Evolutionary conservation across 73 alveolate genomes (phyloP).

Genomic region (Durusdinium trenchii): DNA sequence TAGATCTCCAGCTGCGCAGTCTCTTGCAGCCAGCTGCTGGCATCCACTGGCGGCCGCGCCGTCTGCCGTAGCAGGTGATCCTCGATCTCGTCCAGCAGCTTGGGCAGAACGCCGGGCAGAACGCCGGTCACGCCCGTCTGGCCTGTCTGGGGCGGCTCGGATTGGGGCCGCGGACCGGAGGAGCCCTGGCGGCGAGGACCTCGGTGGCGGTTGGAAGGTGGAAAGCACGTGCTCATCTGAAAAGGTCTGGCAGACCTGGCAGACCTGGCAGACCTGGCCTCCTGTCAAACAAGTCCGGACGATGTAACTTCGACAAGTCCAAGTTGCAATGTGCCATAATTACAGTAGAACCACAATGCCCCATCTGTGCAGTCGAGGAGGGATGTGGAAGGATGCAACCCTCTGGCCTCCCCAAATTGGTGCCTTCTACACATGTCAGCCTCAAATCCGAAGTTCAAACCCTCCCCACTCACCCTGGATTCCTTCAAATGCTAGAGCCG

Average conservation of each 20-base stretch:
- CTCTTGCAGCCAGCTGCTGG: conserved; percentile 72
- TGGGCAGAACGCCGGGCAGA: conserved; percentile 11
- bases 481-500: too few species aligned
- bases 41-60: conserved; percentile 73
- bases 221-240: not conserved
- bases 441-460: too few species aligned
- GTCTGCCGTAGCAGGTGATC: conserved; percentile 62
- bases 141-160: conserved; percentile 16
- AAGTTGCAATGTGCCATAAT: too few species aligned
- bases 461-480: too few species aligned
- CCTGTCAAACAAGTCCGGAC: too few species aligned
- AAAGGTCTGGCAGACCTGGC: not conserved
- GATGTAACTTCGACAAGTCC: too few species aligned
- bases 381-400: too few species aligned
- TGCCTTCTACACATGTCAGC: too few species aligned
- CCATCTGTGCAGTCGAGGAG: too few species aligned
- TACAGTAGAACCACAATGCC: too few species aligned
- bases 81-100: conserved; percentile 54
- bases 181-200: conserved; percentile 18
- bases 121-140: not conserved
- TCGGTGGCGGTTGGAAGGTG: not conserved
- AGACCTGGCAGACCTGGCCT: not conserved
- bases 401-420: too few species aligned
- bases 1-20: conserved; percentile 68
- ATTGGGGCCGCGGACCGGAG: conserved; percentile 34